Evolutionary conservation across 176 grass and related monocot genomes (phyloP).

Genomic region (Miscanthus lutarioriparius): DNA sequence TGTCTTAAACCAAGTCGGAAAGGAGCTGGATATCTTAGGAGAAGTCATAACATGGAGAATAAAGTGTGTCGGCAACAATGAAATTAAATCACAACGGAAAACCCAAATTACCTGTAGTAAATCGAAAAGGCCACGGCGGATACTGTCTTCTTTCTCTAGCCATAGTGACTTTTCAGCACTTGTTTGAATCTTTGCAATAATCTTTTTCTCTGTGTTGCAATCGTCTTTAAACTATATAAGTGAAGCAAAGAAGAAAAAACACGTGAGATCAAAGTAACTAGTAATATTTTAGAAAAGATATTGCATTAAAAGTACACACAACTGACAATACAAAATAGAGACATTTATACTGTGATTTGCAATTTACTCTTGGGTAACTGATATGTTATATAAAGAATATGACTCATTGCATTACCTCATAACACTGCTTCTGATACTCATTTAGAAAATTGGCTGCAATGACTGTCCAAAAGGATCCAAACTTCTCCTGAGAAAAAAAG

Average conservation of each 20-base stretch:
- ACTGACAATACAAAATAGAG: conserved; percentile 16
- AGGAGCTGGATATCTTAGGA: neutral
- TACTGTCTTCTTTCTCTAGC: conserved; percentile 83
- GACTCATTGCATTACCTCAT: conserved; percentile 62
- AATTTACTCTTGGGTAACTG: neutral
- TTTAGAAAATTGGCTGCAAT: conserved; percentile 83
- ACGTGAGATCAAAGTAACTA: conserved; percentile 6
- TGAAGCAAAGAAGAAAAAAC: conserved; percentile 15
- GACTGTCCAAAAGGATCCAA: conserved; percentile 87
- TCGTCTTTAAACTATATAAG: conserved; percentile 93
- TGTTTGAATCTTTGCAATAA: conserved; percentile 77
- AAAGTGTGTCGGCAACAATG: neutral
- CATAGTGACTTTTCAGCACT: conserved; percentile 81
- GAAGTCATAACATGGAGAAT: conserved; percentile 14
- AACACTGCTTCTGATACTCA: conserved; percentile 80
- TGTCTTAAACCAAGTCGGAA: neutral
- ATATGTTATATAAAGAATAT: conserved; percentile 28
- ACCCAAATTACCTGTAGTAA: conserved; percentile 73
- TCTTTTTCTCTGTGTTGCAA: conserved; percentile 98
- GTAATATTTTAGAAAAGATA: neutral
- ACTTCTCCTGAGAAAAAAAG: conserved; percentile 60
- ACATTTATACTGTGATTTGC: neutral
- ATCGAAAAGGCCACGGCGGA: conserved; percentile 71
- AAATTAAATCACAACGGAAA: conserved; percentile 15
- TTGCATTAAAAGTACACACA: neutral